Conservation (phyloP, 352 stramenopile species). For the Phytophthora macrochlamydospora region DNA sequence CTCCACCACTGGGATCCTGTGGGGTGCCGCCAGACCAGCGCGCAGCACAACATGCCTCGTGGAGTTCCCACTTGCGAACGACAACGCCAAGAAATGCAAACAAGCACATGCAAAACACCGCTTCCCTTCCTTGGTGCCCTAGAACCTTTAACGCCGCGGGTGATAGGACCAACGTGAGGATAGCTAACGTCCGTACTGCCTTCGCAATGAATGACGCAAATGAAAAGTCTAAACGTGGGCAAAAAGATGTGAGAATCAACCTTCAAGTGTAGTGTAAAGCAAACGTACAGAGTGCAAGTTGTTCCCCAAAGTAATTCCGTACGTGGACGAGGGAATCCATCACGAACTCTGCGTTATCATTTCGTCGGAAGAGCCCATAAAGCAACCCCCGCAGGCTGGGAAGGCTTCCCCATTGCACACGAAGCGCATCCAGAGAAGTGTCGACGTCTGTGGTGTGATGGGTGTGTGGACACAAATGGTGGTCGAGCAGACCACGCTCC, state of each 20-base stretch:
- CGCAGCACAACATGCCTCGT: conserved; percentile 41
- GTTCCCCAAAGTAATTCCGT: conserved; percentile 84
- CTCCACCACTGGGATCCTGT: conserved; percentile 16
- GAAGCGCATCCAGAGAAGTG: conserved; percentile 68
- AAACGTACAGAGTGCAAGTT: conserved; percentile 75
- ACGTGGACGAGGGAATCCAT: conserved; percentile 59
- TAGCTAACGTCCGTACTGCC: conserved; percentile 44
- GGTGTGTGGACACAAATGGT: conserved; percentile 68
- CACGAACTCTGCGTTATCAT: conserved; percentile 11
- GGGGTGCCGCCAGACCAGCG: conserved; percentile 56
- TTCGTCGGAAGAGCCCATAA: conserved; percentile 10
- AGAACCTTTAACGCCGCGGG: conserved; percentile 21
- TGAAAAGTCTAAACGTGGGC: conserved; percentile 49
- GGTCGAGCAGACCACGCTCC: conserved; percentile 46
- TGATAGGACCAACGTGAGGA: conserved; percentile 39
- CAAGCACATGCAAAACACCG: conserved; percentile 54
- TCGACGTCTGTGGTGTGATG: conserved; percentile 67
- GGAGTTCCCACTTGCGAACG: conserved; percentile 67
- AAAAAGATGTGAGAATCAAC: neutral
- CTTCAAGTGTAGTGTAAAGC: neutral
- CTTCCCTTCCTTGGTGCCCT: conserved; percentile 13
- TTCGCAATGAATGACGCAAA: conserved; percentile 67
- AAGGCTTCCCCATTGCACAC: conserved; percentile 52
- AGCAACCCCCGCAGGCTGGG: conserved; percentile 33
- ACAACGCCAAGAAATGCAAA: conserved; percentile 53